Percentiles rank a stretch among this genome's conserved stretches.
phyloP scores from a whole-genome alignment of 2,329 filamentous ascomycete species.

The Cucurbitaria berberidis region DNA sequence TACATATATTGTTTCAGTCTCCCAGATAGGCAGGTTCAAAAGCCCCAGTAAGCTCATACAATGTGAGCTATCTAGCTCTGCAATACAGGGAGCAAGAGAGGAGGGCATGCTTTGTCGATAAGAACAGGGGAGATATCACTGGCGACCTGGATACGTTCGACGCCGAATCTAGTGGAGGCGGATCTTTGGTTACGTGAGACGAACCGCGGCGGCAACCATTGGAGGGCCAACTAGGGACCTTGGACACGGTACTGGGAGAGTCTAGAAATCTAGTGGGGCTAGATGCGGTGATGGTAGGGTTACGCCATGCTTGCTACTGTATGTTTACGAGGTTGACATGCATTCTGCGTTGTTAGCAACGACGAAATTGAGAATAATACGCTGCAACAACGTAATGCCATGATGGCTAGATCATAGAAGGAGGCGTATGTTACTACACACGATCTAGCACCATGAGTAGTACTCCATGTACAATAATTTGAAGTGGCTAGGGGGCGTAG shows the following conservation, averaged over 20 bases:
- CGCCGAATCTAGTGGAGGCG: constrained; percentile 4
- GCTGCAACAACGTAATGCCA: too few species aligned
- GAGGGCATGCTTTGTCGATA: constrained; percentile 7
- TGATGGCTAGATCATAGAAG: too few species aligned
- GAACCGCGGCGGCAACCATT: constrained; percentile 1
- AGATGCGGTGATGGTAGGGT: constrained; percentile 13
- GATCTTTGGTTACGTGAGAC: background rate
- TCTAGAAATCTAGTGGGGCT: too few species aligned
- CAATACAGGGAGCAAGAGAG: constrained; percentile 5
- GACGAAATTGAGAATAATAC: too few species aligned
- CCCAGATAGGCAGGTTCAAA: background rate
- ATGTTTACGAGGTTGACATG: background rate
- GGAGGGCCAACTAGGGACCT: constrained; percentile 3
- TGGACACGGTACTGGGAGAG: background rate
- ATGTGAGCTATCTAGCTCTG: constrained; percentile 13
- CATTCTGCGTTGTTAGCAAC: too few species aligned
- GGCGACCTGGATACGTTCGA: background rate
- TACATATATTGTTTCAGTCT: constrained; percentile 7
- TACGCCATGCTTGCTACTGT: background rate
- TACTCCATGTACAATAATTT: too few species aligned
- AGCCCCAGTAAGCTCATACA: constrained; percentile 6
- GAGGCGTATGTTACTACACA: too few species aligned
- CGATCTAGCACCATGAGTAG: too few species aligned
- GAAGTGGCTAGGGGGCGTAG: too few species aligned
- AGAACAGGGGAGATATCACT: background rate